These are phyloP conservation scores for Jackrogersella multiformis DNA, from an alignment of 495 filamentous ascomycete genomes.

Conservation along the genomic window DNA sequence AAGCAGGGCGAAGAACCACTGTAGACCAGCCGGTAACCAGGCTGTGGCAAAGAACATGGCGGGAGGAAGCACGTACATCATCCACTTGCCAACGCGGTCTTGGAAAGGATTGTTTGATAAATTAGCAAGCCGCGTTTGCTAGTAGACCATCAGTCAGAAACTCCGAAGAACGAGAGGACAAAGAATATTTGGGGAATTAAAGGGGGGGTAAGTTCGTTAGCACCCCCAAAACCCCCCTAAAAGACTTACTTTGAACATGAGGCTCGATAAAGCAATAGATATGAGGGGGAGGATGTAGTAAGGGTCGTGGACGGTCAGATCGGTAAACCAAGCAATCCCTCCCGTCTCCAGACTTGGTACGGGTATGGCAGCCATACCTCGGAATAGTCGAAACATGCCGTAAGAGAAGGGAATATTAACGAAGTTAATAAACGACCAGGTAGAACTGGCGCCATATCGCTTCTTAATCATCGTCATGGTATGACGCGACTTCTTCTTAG, in stretches of 20 bases:
- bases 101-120: slow-evolving; percentile 43
- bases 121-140: slow-evolving; percentile 50
- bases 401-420: slow-evolving; percentile 76
- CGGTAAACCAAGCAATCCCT: slow-evolving; percentile 77
- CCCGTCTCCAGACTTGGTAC: slow-evolving; percentile 79
- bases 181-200: not conserved
- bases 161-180: slow-evolving; percentile 34
- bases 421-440: slow-evolving; percentile 66
- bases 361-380: slow-evolving; percentile 77
- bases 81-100: slow-evolving; percentile 56
- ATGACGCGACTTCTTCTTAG: slow-evolving; percentile 50
- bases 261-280: slow-evolving; percentile 47
- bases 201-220: not conserved
- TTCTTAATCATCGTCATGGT: slow-evolving; percentile 62
- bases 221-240: too few species aligned
- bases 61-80: slow-evolving; percentile 68
- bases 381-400: slow-evolving; percentile 80
- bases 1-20: slow-evolving; percentile 74
- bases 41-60: slow-evolving; percentile 69
- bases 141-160: slow-evolving; percentile 16
- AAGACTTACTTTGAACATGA: slow-evolving; percentile 63
- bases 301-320: slow-evolving; percentile 83
- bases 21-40: slow-evolving; percentile 72
- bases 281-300: slow-evolving; percentile 73
- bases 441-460: slow-evolving; percentile 61